Conservation (phyloP, 768 basidiomycete species). For the Sistotremastrum suecicum region DNA sequence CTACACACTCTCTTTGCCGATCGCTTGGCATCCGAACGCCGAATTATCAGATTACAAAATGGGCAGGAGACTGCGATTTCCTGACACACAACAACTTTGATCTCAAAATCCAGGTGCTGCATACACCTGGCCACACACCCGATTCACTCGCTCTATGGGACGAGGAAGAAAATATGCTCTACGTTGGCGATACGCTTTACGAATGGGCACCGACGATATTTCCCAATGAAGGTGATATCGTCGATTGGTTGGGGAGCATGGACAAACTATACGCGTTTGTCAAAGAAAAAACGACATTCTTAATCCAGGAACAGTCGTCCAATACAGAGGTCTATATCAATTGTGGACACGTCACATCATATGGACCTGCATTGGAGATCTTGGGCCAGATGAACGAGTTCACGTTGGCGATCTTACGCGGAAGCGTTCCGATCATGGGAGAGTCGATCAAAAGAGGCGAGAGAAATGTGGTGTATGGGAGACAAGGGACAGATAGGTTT, state of each 20-base stretch:
- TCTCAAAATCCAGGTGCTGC: conserved; percentile 29
- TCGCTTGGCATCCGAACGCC: conserved; percentile 26
- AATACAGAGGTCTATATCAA: conserved; percentile 26
- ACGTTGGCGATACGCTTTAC: conserved; percentile 44
- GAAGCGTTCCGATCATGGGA: conserved; percentile 21
- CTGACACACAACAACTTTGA: conserved; percentile 7
- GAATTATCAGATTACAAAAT: conserved; percentile 15
- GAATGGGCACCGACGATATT: conserved; percentile 43
- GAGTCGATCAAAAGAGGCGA: conserved; percentile 22
- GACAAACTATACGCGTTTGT: conserved; percentile 31
- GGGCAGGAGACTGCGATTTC: neutral
- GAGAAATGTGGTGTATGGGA: conserved; percentile 29
- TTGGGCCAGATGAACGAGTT: conserved; percentile 27
- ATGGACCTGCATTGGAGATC: conserved; percentile 31
- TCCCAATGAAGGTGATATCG: conserved; percentile 37
- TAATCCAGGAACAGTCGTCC: neutral
- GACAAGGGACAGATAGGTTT: conserved; percentile 24
- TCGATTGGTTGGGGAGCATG: conserved; percentile 32
- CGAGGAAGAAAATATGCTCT: conserved; percentile 33
- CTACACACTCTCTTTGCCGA: conserved; percentile 33
- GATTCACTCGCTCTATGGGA: conserved; percentile 46
- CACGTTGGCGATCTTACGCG: conserved; percentile 32
- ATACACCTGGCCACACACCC: conserved; percentile 45
- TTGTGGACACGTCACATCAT: conserved; percentile 34
- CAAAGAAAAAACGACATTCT: conserved; percentile 11